Conservation (phyloP, 257 asterid species). For the Phtheirospermum japonicum region DNA sequence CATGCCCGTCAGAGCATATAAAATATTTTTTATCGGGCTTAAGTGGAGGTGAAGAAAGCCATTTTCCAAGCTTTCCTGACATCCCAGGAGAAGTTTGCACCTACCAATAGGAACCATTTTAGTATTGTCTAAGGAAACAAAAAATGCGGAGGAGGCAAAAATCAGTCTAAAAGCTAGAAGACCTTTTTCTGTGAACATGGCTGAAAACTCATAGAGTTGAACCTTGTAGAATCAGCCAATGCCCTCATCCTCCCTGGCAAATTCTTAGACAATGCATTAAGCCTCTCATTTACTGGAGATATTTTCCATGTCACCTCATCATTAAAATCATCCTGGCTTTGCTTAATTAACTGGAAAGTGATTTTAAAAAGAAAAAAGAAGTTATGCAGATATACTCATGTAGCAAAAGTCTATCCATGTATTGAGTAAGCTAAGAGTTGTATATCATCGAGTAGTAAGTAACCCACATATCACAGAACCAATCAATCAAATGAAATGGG, state of each 20-base stretch:
- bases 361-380: neutral
- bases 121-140: constrained; percentile 16
- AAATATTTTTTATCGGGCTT: constrained; percentile 52
- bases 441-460: constrained; percentile 13
- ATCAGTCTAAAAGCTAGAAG: constrained; percentile 17
- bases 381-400: neutral
- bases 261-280: constrained; percentile 71
- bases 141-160: constrained; percentile 9
- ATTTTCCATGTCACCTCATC: constrained; percentile 93
- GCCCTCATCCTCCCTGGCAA: constrained; percentile 59
- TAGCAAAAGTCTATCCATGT: neutral
- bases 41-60: constrained; percentile 69
- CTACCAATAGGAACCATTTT: constrained; percentile 30
- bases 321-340: constrained; percentile 85
- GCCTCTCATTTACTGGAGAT: constrained; percentile 89
- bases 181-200: constrained; percentile 70
- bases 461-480: constrained; percentile 9
- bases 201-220: constrained; percentile 67
- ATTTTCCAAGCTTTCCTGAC: constrained; percentile 61
- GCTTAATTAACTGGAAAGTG: constrained; percentile 66
- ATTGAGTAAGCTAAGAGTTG: constrained; percentile 6
- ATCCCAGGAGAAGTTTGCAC: constrained; percentile 52
- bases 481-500: constrained; percentile 8
- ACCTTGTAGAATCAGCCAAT: constrained; percentile 76
- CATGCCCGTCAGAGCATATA: constrained; percentile 39